These are phyloP conservation scores for Vinca minor DNA, from an alignment of 257 asterid genomes.

Conservation along the genomic window DNA sequence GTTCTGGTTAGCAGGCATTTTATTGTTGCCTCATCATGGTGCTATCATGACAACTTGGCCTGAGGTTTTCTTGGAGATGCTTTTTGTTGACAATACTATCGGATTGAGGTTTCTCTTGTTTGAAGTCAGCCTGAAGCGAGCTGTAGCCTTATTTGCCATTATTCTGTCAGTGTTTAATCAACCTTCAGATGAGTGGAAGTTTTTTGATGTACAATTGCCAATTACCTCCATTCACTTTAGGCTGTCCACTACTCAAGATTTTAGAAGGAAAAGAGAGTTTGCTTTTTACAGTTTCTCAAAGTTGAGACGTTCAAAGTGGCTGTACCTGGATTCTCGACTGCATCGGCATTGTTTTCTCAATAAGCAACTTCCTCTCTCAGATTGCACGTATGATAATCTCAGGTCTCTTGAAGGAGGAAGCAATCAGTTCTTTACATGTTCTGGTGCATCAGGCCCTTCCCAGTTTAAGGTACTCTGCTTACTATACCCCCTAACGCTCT, in stretches of 20 bases:
- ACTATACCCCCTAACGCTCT: constrained; percentile 10
- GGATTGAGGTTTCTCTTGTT: constrained; percentile 68
- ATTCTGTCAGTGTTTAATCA: constrained; percentile 53
- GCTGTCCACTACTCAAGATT: constrained; percentile 48
- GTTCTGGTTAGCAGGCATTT: constrained; percentile 36
- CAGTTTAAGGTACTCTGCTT: constrained; percentile 47
- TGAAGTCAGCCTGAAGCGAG: constrained; percentile 70
- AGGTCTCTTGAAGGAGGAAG: constrained; percentile 48
- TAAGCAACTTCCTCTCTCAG: constrained; percentile 56
- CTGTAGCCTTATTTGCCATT: constrained; percentile 50
- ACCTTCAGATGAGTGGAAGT: constrained; percentile 38
- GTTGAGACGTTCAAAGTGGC: constrained; percentile 55
- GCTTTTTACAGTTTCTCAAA: constrained; percentile 60
- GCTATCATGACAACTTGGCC: constrained; percentile 57
- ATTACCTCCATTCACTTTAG: constrained; percentile 66
- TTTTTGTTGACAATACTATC: constrained; percentile 60
- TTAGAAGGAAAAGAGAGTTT: constrained; percentile 49
- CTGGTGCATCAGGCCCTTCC: constrained; percentile 31
- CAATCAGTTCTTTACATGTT: constrained; percentile 22
- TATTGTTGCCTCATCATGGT: constrained; percentile 58
- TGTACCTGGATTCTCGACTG: constrained; percentile 55
- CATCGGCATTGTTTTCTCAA: constrained; percentile 49
- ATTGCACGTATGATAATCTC: constrained; percentile 74
- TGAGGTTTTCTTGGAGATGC: constrained; percentile 67
- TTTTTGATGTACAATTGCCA: constrained; percentile 49